Evolutionary conservation across 1,284 basidiomycete genomes (phyloP).

Genomic region (Leccinum solheimii): DNA sequence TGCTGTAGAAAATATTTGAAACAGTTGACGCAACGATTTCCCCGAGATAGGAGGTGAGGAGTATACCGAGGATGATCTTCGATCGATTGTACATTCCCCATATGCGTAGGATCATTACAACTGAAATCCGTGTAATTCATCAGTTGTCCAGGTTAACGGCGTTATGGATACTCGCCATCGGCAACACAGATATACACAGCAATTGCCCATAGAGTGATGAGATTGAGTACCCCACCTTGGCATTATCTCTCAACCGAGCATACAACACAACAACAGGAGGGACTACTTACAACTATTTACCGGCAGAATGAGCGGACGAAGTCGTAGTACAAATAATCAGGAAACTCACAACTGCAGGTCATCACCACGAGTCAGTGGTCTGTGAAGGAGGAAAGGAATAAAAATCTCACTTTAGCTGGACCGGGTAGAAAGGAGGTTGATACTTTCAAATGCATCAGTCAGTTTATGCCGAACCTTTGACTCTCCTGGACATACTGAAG

Average conservation of each 20-base stretch:
- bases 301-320: background rate
- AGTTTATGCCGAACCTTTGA: background rate
- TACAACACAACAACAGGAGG: background rate
- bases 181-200: background rate
- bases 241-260: background rate
- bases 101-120: background rate
- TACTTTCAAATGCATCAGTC: background rate
- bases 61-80: too few species aligned
- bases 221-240: background rate
- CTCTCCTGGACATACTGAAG: background rate
- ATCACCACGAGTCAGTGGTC: background rate
- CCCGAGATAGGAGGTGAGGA: too few species aligned
- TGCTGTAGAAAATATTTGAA: too few species aligned
- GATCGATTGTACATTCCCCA: background rate
- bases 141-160: too few species aligned
- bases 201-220: background rate
- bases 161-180: background rate
- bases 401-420: background rate
- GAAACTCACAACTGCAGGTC: background rate
- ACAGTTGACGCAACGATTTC: too few species aligned
- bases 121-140: background rate
- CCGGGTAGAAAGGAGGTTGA: background rate
- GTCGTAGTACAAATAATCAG: background rate
- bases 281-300: background rate
- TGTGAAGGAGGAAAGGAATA: background rate